phyloP scores from a whole-genome alignment of 495 filamentous ascomycete species.

The Cetradonia linearis region DNA sequence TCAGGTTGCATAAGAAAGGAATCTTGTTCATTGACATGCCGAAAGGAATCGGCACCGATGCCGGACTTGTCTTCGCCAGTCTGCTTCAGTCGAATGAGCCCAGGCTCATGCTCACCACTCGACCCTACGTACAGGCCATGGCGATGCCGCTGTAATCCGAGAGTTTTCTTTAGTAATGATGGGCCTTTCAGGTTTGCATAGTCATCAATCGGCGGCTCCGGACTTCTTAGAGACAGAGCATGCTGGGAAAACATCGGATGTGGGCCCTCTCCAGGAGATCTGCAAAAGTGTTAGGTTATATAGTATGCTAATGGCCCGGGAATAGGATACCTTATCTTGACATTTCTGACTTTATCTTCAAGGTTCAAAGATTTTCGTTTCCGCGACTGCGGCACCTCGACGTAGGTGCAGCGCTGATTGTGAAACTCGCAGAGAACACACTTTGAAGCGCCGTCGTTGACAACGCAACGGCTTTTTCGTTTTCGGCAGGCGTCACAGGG shows the following conservation, averaged over 20 bases:
- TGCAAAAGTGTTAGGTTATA: neutral
- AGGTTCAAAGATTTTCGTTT: conserved; percentile 41
- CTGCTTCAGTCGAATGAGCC: neutral
- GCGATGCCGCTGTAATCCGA: conserved; percentile 52
- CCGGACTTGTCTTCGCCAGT: conserved; percentile 2
- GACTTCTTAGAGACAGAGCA: neutral
- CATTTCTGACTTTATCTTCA: conserved; percentile 13
- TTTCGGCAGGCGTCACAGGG: conserved; percentile 54
- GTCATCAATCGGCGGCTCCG: conserved; percentile 23
- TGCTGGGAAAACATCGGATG: neutral
- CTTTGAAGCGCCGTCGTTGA: conserved; percentile 53
- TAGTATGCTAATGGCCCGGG: neutral
- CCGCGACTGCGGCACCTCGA: conserved; percentile 50
- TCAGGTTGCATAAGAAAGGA: conserved; percentile 19
- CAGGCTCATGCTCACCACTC: conserved; percentile 25
- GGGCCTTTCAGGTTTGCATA: conserved; percentile 33
- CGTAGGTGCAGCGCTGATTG: conserved; percentile 52
- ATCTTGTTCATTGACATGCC: conserved; percentile 15
- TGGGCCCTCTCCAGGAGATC: neutral
- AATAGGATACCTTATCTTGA: conserved; percentile 4
- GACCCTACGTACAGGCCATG: conserved; percentile 57
- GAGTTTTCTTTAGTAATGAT: conserved; percentile 51
- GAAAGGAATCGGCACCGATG: conserved; percentile 11
- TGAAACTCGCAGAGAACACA: conserved; percentile 55
- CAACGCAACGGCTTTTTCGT: conserved; percentile 63